Evolutionary conservation across 1,284 basidiomycete species (phyloP), one percentile per base, ranked within the genome.

Genomic region (Sanghuangporus sanghuang): DNA sequence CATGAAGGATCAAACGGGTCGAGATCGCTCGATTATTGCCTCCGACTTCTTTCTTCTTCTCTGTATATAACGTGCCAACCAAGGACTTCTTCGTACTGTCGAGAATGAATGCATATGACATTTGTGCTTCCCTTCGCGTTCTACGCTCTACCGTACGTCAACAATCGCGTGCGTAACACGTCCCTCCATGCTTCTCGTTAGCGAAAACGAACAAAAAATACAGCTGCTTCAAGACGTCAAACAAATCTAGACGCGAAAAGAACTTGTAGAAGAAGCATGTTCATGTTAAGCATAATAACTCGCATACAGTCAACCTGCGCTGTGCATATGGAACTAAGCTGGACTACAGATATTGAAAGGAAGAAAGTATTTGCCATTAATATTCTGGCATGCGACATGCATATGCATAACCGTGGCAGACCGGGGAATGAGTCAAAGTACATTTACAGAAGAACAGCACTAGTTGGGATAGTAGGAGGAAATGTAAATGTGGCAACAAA

Each of bases 391-490:
- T 54, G 53, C 16, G n/a, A 36, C 53, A 54, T 54, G 18, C 2
- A 7, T 21, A 54, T 32, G 32, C 36, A 54, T 54, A n/a, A 49
- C 48, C 16, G 3, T 18, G 32, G 36, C 16, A 35, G 35, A 57
- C 23, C 11, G 56, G 16, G 7, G 21, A n/a, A 44, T 18, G 11
- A 23, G n/a, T 23, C 12, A n/a, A 44, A 44, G 12, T 57, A 57
- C 56, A 57, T 57, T 42, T 57, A 57, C 56, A 57, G 14, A 38
- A 8, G 40, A 54, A 61, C n/a, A 44, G 35, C 27, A 50, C 46
- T 23, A 38, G 16, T 36, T 8, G 11, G 23, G 23, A 16, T 57
- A n/a, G 18, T 35, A 48, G 3, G 21, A 52, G 52, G n/a, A 32
- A 32, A 32, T 32, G 27, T 32, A 32, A 32, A 32, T 32, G 27